Evolutionary conservation across 805 yeast genomes (phyloP), one percentile per base, ranked within the genome.

Genomic region (Cyberlindnera mississippiensis): DNA sequence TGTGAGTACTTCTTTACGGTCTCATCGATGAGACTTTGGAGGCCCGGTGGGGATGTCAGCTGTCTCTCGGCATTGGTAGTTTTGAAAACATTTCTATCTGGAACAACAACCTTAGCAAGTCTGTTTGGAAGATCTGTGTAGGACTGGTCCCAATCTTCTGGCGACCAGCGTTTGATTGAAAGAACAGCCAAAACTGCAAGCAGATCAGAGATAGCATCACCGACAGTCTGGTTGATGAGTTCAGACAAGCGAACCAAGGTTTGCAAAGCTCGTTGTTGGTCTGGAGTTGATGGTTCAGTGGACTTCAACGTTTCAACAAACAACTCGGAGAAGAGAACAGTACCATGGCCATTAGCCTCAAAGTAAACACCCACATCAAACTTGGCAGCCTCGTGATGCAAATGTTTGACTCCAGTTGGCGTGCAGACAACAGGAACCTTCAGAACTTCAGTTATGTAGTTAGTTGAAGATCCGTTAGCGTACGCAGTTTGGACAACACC

Each of bases 271-370:
- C 68, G 56, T 33, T 60, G 59, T 50, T 80, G 80, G 15, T 67
- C 68, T 5, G 71, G 71, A 8, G 69, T 57, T 0, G 59, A 43
- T 2, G 77, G 65, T 27, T 60, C 49, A 37, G 63, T 62, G 9
- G 55, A 55, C 2, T 55, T 53, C 43, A 77, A 69, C 6, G 68
- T 67, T 26, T 59, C 54, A 18, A 63, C 63, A 41, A 78, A 76
- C 12, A 66, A 61, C 1, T 77, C 72, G 4, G 86, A 78, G 60
- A 93, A 93, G 16, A 88, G 70, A 6, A 91, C 95, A 0, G 99
- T 93, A 12, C 99, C 99, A 60, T 93, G 99, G n/a, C 99, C 99
- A 60, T 93, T 93, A 40, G 99, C 99, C 68, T 93, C 99, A 55
- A 93, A 93, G 65, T 93, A 93, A 13, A 93, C 81, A 19, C 99